A percentile compares a stretch with the other conserved stretches of the same genome.
Evolutionary conservation across 1,284 basidiomycete genomes (phyloP).

Genomic region (Lentinus polychrous): DNA sequence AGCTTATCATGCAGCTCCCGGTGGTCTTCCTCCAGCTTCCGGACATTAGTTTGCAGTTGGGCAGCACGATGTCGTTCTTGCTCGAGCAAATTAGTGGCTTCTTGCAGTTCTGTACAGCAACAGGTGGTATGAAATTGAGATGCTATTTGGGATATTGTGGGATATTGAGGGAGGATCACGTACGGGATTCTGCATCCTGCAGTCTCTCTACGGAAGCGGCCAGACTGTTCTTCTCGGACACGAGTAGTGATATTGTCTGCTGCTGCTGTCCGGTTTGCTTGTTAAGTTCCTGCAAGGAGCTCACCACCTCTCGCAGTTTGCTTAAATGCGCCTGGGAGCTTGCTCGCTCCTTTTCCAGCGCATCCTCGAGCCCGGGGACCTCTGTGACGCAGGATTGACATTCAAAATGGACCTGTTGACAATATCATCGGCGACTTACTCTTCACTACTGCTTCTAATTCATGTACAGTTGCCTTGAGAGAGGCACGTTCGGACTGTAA

Average conservation of each 20-base stretch:
- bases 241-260: constrained; percentile 32
- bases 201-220: constrained; percentile 26
- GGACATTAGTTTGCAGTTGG: constrained; percentile 35
- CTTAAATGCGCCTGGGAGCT: constrained; percentile 15
- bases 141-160: too few species aligned
- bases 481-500: neutral
- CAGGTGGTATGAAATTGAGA: neutral
- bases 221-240: constrained; percentile 31
- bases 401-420: too few species aligned
- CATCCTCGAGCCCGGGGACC: constrained; percentile 11
- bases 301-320: constrained; percentile 20
- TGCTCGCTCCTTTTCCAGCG: constrained; percentile 16
- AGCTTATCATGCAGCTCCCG: constrained; percentile 26
- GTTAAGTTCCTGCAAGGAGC: constrained; percentile 16
- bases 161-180: constrained; percentile 10
- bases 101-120: constrained; percentile 36
- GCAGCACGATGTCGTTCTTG: constrained; percentile 35
- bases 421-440: too few species aligned
- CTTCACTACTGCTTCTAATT: neutral
- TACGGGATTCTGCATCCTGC: constrained; percentile 28
- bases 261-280: constrained; percentile 25
- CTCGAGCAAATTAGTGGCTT: constrained; percentile 36
- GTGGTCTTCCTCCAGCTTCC: constrained; percentile 33
- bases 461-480: neutral
- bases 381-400: constrained; percentile 10